phyloP scores from a whole-genome alignment of 179 eudicot species.

The Actinidia arguta region DNA sequence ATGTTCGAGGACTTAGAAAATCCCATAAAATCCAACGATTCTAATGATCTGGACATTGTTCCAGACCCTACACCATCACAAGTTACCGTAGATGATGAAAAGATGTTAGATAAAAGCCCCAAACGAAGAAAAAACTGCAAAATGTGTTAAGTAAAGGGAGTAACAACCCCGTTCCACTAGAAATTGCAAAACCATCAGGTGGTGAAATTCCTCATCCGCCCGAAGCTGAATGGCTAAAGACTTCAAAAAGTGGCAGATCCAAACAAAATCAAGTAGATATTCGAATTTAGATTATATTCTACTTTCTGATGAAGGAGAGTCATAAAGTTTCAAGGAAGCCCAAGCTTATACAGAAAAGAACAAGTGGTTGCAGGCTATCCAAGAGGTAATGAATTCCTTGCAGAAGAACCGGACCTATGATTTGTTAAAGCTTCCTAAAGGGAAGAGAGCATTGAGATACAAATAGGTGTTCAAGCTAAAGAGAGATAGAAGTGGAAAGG shows the following conservation, averaged over 20 bases:
- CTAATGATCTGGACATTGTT: neutral
- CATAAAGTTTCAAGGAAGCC: neutral
- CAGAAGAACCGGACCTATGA: neutral
- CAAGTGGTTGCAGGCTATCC: neutral
- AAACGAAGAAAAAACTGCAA: neutral
- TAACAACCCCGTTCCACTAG: neutral
- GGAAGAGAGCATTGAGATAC: neutral
- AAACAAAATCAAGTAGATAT: no score
- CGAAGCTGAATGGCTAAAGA: neutral
- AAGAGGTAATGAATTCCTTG: neutral
- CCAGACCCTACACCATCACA: neutral
- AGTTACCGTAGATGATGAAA: neutral
- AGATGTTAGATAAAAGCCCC: neutral
- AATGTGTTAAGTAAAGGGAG: neutral
- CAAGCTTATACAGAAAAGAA: neutral
- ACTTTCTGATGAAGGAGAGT: conserved; percentile 10
- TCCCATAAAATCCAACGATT: no score
- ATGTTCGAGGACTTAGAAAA: neutral
- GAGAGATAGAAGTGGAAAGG: neutral
- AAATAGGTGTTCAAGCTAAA: neutral
- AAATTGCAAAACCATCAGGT: neutral
- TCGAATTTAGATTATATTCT: neutral
- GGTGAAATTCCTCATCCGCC: neutral
- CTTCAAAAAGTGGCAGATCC: no score
- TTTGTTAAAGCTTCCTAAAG: neutral